A percentile compares a stretch with the other conserved stretches of the same genome.
These are phyloP conservation scores for Pseudogymnoascus sp. DNA, from an alignment of 2,329 filamentous ascomycete genomes.

Conservation along the genomic window DNA sequence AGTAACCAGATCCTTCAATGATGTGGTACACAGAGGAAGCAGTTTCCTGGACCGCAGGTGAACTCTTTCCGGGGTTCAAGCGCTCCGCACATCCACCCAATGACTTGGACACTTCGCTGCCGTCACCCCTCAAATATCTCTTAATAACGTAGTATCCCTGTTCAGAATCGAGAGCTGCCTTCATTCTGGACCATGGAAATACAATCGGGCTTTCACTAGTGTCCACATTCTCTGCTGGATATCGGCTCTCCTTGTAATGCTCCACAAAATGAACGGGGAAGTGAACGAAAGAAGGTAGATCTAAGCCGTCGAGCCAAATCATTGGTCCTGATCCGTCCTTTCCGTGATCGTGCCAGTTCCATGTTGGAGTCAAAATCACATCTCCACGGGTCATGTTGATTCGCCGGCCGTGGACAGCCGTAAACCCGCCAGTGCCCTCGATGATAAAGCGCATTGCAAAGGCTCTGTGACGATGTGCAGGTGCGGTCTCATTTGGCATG, in stretches of 20 bases:
- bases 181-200: slow-evolving; percentile 37
- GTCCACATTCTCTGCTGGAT: slow-evolving; percentile 41
- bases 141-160: slow-evolving; percentile 25
- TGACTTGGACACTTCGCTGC: slow-evolving; percentile 38
- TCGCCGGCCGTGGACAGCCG: slow-evolving; percentile 47
- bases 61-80: slow-evolving; percentile 32
- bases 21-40: slow-evolving; percentile 48
- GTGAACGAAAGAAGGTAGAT: slow-evolving; percentile 45
- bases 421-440: slow-evolving; percentile 49
- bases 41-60: slow-evolving; percentile 39
- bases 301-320: slow-evolving; percentile 51
- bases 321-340: slow-evolving; percentile 48
- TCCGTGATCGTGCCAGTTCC: slow-evolving; percentile 55
- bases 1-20: slow-evolving; percentile 38
- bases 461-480: slow-evolving; percentile 48
- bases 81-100: slow-evolving; percentile 42
- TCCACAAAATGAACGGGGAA: slow-evolving; percentile 49
- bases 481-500: slow-evolving; percentile 48
- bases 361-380: slow-evolving; percentile 49
- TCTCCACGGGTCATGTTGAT: slow-evolving; percentile 47
- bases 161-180: slow-evolving; percentile 29
- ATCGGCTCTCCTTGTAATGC: slow-evolving; percentile 40
- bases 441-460: slow-evolving; percentile 53
- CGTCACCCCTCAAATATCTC: slow-evolving; percentile 32
- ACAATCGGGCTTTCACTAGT: slow-evolving; percentile 31